phyloP scores from a whole-genome alignment of 164 flowering plant genomes.

The Litsea cubeba region DNA sequence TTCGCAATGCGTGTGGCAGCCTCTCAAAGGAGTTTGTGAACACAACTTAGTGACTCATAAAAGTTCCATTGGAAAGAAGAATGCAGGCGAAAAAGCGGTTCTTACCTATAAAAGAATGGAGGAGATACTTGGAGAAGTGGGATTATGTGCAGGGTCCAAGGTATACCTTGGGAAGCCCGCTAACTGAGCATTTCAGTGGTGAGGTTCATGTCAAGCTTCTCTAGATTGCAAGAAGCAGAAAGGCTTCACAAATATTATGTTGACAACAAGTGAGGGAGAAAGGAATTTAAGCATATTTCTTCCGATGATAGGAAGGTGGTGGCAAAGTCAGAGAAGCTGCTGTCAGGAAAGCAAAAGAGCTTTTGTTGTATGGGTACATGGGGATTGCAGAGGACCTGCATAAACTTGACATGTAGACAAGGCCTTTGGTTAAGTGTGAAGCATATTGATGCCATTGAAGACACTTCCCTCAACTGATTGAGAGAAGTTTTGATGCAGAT shows the following conservation, averaged over 20 bases:
- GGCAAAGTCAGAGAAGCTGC: conserved; percentile 5
- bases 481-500: not conserved
- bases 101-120: no score
- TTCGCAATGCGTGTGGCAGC: conserved; percentile 67
- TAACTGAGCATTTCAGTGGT: conserved; percentile 55
- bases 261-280: conserved; percentile 47
- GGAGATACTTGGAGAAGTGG: conserved; percentile 31
- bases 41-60: no score
- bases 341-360: conserved; percentile 18
- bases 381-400: conserved; percentile 57
- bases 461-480: conserved; percentile 25
- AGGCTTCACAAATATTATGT: conserved; percentile 41
- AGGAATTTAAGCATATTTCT: conserved; percentile 30
- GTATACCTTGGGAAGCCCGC: conserved; percentile 50
- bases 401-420: conserved; percentile 49
- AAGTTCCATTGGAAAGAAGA: no score
- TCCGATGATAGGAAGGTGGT: not conserved
- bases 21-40: no score
- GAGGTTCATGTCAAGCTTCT: conserved; percentile 41
- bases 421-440: conserved; percentile 49
- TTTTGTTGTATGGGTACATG: conserved; percentile 50
- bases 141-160: conserved; percentile 34
- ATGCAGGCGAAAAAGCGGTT: no score
- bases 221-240: conserved; percentile 67
- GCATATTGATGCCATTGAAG: conserved; percentile 48